Evolutionary conservation across 768 basidiomycete genomes (phyloP), one percentile per base, ranked within the genome.

Genomic region (Boletus rubroflammeus): DNA sequence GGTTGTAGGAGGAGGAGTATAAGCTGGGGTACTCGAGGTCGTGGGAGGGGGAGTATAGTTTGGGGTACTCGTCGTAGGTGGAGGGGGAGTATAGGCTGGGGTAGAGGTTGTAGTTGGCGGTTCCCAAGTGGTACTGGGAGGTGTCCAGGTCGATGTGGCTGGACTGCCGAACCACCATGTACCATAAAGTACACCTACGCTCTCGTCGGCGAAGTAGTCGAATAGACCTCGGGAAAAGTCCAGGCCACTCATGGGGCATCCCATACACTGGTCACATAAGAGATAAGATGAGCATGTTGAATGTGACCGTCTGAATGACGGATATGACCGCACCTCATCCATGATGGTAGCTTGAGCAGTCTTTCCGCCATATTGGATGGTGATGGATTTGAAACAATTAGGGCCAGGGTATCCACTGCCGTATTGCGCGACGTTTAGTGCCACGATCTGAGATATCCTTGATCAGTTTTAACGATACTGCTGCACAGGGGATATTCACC

Each of bases 161-260:
- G 28, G 28, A 51, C 72, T 76, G 54, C 69, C 71, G 72, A 74
- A 85, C 57, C 66, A 75, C 89, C 89, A 92, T 7, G 66, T 60
- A 46, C 83, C 86, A 57, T 78, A 78, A 47, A 91, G 61, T 6
- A 86, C 79, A 40, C 89, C 90, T 2, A 39, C 66, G 36, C 62
- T 62, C 43, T 74, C 61, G 19, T 61, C 9, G 4, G 78, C 81
- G 62, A 92, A 88, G 75, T 73, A 80, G 28, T 70, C 53, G 71
- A 93, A 92, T 44, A 92, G 76, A 49, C 84, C 83, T 14, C 70
- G 62, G 26, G 84, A 83, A 51, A 91, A 73, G 72, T 93, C 90
- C 26, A 91, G 78, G 39, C 81, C 88, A 26, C 76, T 78, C 32
- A 66, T 77, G 25, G 81, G 81, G 65, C 90, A 92, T 19, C 78